Evolutionary conservation across 2,329 filamentous ascomycete species (phyloP).

Genomic region (Penicillium olsonii): DNA sequence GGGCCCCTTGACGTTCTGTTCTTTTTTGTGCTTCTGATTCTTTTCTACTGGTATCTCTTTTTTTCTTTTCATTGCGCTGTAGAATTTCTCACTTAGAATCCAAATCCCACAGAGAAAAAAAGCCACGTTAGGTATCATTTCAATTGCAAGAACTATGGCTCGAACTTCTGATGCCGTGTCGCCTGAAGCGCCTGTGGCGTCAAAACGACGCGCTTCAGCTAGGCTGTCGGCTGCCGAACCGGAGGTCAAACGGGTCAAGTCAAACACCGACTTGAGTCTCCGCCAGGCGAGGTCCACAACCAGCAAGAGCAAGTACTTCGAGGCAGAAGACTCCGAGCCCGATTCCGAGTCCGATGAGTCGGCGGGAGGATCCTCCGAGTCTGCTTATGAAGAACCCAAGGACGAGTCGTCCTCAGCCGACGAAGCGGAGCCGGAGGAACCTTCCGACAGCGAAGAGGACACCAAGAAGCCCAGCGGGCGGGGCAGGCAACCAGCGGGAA

Average conservation of each 20-base stretch:
- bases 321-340: slow-evolving; percentile 38
- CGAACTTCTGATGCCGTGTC: slow-evolving; percentile 38
- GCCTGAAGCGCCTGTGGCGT: slow-evolving; percentile 32
- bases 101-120: not conserved
- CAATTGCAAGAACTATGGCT: slow-evolving; percentile 29
- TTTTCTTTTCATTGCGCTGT: not conserved
- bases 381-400: slow-evolving; percentile 28
- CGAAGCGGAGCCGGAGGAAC: slow-evolving; percentile 18
- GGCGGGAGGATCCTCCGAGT: slow-evolving; percentile 73
- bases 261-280: slow-evolving; percentile 19
- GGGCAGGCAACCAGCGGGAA: slow-evolving; percentile 8
- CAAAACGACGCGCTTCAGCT: slow-evolving; percentile 38
- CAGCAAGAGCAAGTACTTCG: slow-evolving; percentile 56
- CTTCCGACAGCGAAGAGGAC: slow-evolving; percentile 19
- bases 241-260: slow-evolving; percentile 37
- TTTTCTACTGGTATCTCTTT: not conserved
- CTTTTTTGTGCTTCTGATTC: not conserved
- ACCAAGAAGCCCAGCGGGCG: slow-evolving; percentile 4
- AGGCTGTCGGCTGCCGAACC: slow-evolving; percentile 29
- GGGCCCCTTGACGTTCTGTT: slow-evolving; percentile 1
- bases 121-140: not conserved
- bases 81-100: not conserved
- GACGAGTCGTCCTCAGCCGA: slow-evolving; percentile 12
- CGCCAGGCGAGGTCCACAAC: slow-evolving; percentile 38
- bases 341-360: slow-evolving; percentile 61